These are phyloP conservation scores for Epichloe aotearoae DNA, from an alignment of 2,329 filamentous ascomycete genomes.

Conservation along the genomic window DNA sequence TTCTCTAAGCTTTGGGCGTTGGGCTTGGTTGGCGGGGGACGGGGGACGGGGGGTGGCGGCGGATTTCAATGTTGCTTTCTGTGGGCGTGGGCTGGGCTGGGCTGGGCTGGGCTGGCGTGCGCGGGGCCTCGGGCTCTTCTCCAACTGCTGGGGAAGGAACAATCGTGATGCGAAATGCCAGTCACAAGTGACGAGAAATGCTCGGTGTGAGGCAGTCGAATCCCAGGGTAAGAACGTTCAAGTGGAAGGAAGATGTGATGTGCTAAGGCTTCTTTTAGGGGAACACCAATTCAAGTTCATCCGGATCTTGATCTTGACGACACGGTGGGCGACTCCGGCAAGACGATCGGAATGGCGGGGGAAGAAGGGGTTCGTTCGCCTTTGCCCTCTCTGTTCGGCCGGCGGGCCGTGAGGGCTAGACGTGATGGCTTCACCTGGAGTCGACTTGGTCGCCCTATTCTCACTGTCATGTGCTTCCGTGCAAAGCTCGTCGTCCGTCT, in stretches of 20 bases:
- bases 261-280: no score
- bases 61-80: neutral
- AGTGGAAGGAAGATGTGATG: no score
- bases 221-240: neutral
- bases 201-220: no score
- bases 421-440: no score
- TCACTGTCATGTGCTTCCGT: no score
- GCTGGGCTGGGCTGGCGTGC: neutral
- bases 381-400: no score
- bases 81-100: neutral
- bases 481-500: no score
- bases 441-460: no score
- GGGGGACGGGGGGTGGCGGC: neutral
- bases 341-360: neutral
- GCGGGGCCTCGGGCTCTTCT: neutral
- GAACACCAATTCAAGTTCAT: neutral
- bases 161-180: neutral
- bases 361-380: neutral
- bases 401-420: no score
- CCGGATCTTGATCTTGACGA: neutral
- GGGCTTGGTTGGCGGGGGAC: constrained; percentile 8
- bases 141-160: neutral
- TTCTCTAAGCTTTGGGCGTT: constrained; percentile 9
- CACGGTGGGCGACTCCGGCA: neutral
- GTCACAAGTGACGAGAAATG: no score